These are phyloP conservation scores for Arthrobotrys megalospora DNA, from an alignment of 2,329 filamentous ascomycete species.

Conservation along the genomic window DNA sequence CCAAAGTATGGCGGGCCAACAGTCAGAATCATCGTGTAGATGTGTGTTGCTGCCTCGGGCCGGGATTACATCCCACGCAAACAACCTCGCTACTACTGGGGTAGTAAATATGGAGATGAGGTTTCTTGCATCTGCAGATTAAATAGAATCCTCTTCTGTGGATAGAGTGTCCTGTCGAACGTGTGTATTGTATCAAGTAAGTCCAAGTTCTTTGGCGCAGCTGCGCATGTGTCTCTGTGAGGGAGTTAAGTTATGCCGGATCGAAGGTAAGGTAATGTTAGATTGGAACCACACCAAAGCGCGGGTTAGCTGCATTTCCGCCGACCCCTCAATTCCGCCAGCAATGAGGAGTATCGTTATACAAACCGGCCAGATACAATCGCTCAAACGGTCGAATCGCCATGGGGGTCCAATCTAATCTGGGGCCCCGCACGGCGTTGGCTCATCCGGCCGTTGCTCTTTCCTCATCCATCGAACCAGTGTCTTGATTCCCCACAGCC, in stretches of 20 bases:
- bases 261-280: neutral
- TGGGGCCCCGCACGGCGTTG: constrained; percentile 56
- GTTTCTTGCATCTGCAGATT: constrained; percentile 36
- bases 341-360: constrained; percentile 6
- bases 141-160: neutral
- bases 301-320: neutral
- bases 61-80: constrained; percentile 51
- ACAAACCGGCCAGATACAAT: constrained; percentile 17
- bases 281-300: constrained; percentile 5
- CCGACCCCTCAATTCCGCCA: constrained; percentile 36
- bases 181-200: neutral
- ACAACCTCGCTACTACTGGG: constrained; percentile 24
- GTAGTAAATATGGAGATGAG: constrained; percentile 16
- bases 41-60: constrained; percentile 38
- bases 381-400: constrained; percentile 11
- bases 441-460: constrained; percentile 28
- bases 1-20: constrained; percentile 49
- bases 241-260: constrained; percentile 2
- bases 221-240: constrained; percentile 9
- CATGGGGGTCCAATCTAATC: constrained; percentile 29
- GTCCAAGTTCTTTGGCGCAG: constrained; percentile 2
- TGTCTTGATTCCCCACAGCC: constrained; percentile 44
- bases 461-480: constrained; percentile 36
- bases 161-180: neutral
- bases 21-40: constrained; percentile 57